phyloP scores from a whole-genome alignment of 1,284 basidiomycete genomes.

The Boletus smithii region DNA sequence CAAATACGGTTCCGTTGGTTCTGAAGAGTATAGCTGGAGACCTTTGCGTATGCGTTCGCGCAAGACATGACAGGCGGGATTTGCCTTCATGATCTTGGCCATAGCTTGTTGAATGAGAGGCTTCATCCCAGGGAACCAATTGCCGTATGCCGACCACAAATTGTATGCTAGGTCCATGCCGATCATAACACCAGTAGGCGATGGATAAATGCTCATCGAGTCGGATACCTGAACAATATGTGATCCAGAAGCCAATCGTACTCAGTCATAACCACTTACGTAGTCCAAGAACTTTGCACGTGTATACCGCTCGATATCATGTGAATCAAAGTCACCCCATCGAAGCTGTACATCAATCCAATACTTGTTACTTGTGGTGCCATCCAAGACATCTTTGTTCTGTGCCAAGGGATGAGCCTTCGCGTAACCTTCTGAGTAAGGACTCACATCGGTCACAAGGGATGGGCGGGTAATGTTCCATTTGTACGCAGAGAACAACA shows the following conservation, averaged over 20 bases:
- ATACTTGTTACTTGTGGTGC: conserved; percentile 97
- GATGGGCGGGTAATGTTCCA: conserved; percentile 99
- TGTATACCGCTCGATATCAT: conserved; percentile 96
- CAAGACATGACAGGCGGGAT: conserved; percentile 96
- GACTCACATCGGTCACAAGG: conserved; percentile 84
- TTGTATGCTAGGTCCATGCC: conserved; percentile 99
- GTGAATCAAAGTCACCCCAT: conserved; percentile 99
- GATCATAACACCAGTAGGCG: conserved; percentile 97
- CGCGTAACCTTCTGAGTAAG: not conserved
- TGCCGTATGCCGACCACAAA: conserved; percentile 98
- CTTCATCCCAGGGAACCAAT: conserved; percentile 99
- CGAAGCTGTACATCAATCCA: conserved; percentile 98
- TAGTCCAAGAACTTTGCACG: conserved; percentile 98
- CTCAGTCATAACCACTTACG: conserved; percentile 40
- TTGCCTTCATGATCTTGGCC: conserved; percentile 99
- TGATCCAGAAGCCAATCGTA: conserved; percentile 1
- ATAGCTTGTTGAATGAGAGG: conserved; percentile 98
- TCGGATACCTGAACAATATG: conserved; percentile 66
- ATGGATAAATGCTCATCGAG: conserved; percentile 97
- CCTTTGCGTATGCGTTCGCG: conserved; percentile 99
- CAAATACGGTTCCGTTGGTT: conserved; percentile 98
- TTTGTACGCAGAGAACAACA: conserved; percentile 96
- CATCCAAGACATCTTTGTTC: conserved; percentile 94
- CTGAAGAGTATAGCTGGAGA: conserved; percentile 97
- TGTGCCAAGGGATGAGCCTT: conserved; percentile 29